Evolutionary conservation across 1,284 basidiomycete genomes (phyloP).

Genomic region (Leccinum pachyderme): DNA sequence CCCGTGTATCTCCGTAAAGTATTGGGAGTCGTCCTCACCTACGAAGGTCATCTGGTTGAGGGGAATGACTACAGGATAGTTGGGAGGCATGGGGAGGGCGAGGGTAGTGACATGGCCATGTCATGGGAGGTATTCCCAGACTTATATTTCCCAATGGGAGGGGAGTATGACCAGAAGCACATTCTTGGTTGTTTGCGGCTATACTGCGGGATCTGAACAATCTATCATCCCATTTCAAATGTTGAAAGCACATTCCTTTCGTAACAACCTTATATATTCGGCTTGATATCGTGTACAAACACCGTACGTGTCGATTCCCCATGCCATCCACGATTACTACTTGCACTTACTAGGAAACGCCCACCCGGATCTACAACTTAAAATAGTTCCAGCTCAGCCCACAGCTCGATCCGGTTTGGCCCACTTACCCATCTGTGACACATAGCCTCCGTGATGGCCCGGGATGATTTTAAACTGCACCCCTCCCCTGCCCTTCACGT

Average conservation of each 20-base stretch:
- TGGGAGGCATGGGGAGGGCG: conserved; percentile 28
- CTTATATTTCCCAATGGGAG: conserved; percentile 30
- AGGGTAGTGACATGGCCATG: conserved; percentile 21
- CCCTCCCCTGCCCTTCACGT: conserved; percentile 56
- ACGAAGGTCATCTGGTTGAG: conserved; percentile 37
- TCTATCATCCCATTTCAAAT: conserved; percentile 28
- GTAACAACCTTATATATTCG: conserved; percentile 35
- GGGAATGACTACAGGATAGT: conserved; percentile 34
- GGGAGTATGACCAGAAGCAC: conserved; percentile 35
- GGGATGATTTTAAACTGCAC: conserved; percentile 94
- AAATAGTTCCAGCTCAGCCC: conserved; percentile 18
- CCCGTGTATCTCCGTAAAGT: conserved; percentile 47
- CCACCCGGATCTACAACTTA: conserved; percentile 86
- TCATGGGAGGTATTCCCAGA: conserved; percentile 15
- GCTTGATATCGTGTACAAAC: conserved; percentile 85
- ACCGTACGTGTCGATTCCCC: conserved; percentile 88
- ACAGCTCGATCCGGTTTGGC: conserved; percentile 9
- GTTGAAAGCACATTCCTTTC: conserved; percentile 31
- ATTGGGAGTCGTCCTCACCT: conserved; percentile 46
- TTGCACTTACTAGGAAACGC: conserved; percentile 86
- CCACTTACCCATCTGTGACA: conserved; percentile 83
- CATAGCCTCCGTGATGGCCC: conserved; percentile 92
- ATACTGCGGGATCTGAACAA: conserved; percentile 35
- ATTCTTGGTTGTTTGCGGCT: conserved; percentile 26
- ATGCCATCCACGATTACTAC: conserved; percentile 94